Percentiles rank a stretch among this genome's conserved stretches.
phyloP scores from a whole-genome alignment of 164 flowering plant genomes.

The Hamamelis virginiana region DNA sequence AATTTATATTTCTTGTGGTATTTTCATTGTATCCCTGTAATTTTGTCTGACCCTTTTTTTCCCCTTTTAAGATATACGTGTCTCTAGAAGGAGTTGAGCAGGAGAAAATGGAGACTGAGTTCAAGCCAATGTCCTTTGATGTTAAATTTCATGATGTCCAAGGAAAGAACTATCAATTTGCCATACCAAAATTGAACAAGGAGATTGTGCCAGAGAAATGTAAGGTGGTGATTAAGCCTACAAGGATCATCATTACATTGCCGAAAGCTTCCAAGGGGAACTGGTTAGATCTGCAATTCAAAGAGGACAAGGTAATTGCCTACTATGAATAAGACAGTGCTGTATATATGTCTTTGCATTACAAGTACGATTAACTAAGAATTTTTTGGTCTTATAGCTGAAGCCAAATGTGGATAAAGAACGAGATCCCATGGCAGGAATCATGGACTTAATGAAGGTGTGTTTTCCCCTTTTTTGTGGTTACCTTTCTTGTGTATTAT shows the following conservation, averaged over 20 bases:
- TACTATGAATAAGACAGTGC: background rate
- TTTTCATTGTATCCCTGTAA: background rate
- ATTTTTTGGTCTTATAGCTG: conserved; percentile 40
- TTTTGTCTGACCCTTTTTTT: background rate
- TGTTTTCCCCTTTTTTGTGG: background rate
- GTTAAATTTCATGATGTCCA: conserved; percentile 81
- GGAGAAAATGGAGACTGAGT: conserved; percentile 70
- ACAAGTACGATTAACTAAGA: background rate
- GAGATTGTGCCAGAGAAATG: conserved; percentile 81
- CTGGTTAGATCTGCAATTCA: conserved; percentile 85
- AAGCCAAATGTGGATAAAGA: conserved; percentile 75
- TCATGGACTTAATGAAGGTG: conserved; percentile 97
- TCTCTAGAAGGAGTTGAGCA: conserved; percentile 80
- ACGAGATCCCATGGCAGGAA: conserved; percentile 93
- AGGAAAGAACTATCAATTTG: conserved; percentile 81
- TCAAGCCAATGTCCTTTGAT: conserved; percentile 68
- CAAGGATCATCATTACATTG: conserved; percentile 62
- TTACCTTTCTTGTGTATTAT: background rate
- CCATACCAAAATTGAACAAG: conserved; percentile 74
- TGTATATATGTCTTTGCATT: background rate
- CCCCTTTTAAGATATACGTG: conserved; percentile 54
- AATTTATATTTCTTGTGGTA: no score
- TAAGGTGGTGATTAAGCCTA: conserved; percentile 77
- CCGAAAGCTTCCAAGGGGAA: conserved; percentile 83
- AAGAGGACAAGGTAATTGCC: conserved; percentile 81